phyloP scores from a whole-genome alignment of 306 rosid genomes.

The Malus sylvestris region DNA sequence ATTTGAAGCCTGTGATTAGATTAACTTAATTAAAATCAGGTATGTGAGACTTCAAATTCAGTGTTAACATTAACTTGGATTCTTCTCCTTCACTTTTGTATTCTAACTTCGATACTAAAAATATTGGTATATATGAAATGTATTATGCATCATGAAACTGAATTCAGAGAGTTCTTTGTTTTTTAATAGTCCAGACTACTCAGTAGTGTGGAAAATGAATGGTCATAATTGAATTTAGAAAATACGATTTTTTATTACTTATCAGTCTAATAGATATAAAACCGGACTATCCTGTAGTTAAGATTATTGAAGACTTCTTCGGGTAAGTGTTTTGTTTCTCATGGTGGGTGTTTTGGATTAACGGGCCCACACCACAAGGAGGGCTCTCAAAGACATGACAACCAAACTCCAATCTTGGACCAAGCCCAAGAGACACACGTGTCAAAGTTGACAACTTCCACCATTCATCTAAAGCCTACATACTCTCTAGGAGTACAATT shows the following conservation, averaged over 20 bases:
- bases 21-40: not conserved
- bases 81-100: not conserved
- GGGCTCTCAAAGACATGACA: not conserved
- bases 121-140: no score
- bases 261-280: no score
- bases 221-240: no score
- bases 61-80: not conserved
- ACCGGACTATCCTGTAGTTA: fast-evolving
- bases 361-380: not conserved
- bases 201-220: no score
- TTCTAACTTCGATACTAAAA: not conserved
- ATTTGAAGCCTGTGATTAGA: not conserved
- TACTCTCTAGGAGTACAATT: not conserved
- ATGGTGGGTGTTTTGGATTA: not conserved
- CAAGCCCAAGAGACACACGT: not conserved
- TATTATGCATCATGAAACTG: not conserved
- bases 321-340: not conserved
- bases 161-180: no score
- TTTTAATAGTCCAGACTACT: no score
- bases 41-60: not conserved
- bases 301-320: no score
- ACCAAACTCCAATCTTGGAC: not conserved
- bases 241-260: no score
- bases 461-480: not conserved
- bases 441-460: not conserved